Evolutionary conservation across 1,139 yeast species (phyloP), one percentile per base, ranked within the genome.

Genomic region (Protomyces arabidopsidicola): DNA sequence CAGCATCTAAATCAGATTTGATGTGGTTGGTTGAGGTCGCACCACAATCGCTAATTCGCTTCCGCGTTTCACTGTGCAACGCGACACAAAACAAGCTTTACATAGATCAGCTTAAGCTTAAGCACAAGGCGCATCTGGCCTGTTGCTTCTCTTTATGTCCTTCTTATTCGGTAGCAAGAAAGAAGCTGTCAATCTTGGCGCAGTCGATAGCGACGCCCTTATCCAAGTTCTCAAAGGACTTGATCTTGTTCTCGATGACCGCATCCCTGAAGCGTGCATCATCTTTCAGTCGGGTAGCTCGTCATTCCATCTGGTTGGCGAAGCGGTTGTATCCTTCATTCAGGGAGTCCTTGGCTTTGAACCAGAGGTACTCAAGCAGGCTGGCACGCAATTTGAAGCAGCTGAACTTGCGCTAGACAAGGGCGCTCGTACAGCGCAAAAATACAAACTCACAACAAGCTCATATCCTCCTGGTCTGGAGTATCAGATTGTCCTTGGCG

Each of bases 351-450:
- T 60, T 20, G 63, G 63, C 14, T 53, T 53, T 45, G 63, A 60
- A 34, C 63, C 57, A 18, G 95, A 63, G 84, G 89, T 14, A 6
- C 50, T 62, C 27, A 53, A 52, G 18, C 57, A 51, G 68, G 97
- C 97, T 10, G 87, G 88, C 63, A 85, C 82, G 31, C 84, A 93
- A 1, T 76, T 91, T 63, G 79, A 83, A 16, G 83, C 82, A 65
- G 93, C 97, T 9, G 97, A 91, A 74, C 75, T 78, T 20, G 79
- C 87, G 27, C 85, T 93, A 9, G 75, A 82, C 73, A 82, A 84
- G 67, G 87, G 86, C 69, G 84, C 88, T 72, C 72, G 77, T 20
- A 81, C 45, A 10, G 62, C 62, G 5, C 48, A 22, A 9, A 51
- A 45, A 24, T 58, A 58, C 62, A 58, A 39, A 52, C 39, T 58